Percentiles rank a stretch among this genome's conserved stretches.
phyloP scores from a whole-genome alignment of 306 rosid species.

The Quercus variabilis region DNA sequence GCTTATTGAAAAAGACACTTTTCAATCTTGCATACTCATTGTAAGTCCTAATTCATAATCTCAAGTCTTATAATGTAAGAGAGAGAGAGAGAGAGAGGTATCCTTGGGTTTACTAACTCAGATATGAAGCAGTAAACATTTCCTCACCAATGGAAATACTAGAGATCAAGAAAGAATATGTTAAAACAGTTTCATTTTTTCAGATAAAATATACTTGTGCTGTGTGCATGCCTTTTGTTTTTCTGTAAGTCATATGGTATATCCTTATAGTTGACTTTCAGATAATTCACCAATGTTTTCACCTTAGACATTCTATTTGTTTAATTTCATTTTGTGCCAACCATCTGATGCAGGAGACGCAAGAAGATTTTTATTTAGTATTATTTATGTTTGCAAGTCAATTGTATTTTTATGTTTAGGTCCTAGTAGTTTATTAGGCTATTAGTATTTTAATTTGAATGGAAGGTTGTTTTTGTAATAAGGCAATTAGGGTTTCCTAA shows the following conservation, averaged over 20 bases:
- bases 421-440: too few relatives aligned
- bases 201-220: not conserved
- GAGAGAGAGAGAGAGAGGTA: not conserved
- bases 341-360: too few relatives aligned
- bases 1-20: constrained; percentile 60
- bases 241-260: not conserved
- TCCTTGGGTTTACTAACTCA: not conserved
- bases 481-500: too few relatives aligned
- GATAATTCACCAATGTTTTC: not conserved
- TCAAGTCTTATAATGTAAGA: not conserved
- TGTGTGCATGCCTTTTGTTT: too few relatives aligned
- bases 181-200: not conserved
- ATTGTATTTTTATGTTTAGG: too few relatives aligned
- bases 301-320: not conserved
- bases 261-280: not conserved
- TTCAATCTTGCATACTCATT: constrained; percentile 71
- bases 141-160: not conserved
- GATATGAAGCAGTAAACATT: not conserved
- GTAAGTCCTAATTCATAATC: constrained; percentile 47
- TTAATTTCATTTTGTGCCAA: not conserved
- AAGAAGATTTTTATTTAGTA: too few relatives aligned
- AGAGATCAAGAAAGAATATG: not conserved
- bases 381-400: too few relatives aligned
- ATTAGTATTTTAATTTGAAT: too few relatives aligned
- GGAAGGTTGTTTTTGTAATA: too few relatives aligned